Evolutionary conservation across 768 basidiomycete species (phyloP).

Genomic region (Tremella yokohamensis): DNA sequence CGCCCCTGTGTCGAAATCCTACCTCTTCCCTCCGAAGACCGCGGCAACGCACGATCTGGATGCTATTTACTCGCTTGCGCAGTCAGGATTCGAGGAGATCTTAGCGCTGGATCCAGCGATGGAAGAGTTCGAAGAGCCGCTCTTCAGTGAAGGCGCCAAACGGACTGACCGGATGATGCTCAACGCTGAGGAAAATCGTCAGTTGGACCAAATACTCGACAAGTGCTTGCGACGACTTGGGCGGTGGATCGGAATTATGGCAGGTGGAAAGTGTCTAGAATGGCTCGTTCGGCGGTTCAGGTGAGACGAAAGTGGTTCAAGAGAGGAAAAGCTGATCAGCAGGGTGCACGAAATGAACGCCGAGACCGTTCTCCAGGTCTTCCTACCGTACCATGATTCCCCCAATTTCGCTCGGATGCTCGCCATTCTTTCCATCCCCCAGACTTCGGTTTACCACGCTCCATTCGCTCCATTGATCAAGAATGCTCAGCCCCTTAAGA

Average conservation of each 20-base stretch:
- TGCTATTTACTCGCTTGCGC: conserved; percentile 72
- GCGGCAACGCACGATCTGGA: conserved; percentile 84
- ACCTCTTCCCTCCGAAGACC: conserved; percentile 78
- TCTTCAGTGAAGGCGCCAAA: conserved; percentile 79
- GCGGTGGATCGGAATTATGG: conserved; percentile 73
- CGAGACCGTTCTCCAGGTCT: conserved; percentile 68
- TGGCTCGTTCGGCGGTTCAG: conserved; percentile 93
- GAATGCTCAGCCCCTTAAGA: conserved; percentile 69
- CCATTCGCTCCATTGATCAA: conserved; percentile 57
- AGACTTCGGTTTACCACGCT: conserved; percentile 33
- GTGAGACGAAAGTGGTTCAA: too few relatives aligned
- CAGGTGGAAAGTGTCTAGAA: conserved; percentile 78
- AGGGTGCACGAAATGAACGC: conserved; percentile 95
- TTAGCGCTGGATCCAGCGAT: conserved; percentile 61
- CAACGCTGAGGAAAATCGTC: conserved; percentile 60
- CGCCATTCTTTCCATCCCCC: conserved; percentile 61
- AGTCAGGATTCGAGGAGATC: conserved; percentile 74
- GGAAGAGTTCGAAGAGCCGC: conserved; percentile 60
- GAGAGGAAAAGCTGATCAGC: too few relatives aligned
- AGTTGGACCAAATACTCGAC: conserved; percentile 63
- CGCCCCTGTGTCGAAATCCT: conserved; percentile 63
- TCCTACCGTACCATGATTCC: conserved; percentile 92
- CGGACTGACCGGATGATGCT: conserved; percentile 73
- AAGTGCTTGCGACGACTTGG: conserved; percentile 69
- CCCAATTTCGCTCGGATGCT: conserved; percentile 92